These are phyloP conservation scores for Miscanthus sacchariflorus DNA, from an alignment of 202 grass and related monocot genomes.

Conservation along the genomic window DNA sequence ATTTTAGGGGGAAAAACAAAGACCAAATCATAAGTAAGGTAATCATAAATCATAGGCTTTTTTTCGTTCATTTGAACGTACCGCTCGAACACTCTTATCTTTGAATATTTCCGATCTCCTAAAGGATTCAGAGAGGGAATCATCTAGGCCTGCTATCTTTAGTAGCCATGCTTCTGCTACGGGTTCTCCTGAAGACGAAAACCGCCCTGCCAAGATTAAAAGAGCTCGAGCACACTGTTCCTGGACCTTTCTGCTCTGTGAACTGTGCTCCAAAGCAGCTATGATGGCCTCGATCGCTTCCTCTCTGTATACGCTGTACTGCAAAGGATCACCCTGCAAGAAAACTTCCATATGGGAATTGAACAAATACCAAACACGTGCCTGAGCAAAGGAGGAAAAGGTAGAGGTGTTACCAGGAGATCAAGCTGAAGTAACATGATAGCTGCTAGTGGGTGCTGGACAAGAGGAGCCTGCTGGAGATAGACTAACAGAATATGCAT, in stretches of 20 bases:
- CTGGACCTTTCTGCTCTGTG: slow-evolving; percentile 70
- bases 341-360: slow-evolving; percentile 51
- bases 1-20: not conserved
- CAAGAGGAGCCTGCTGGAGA: slow-evolving; percentile 84
- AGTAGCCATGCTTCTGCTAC: slow-evolving; percentile 85
- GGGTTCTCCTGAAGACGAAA: slow-evolving; percentile 77
- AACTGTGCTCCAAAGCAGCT: slow-evolving; percentile 70
- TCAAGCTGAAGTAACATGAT: slow-evolving; percentile 85
- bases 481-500: slow-evolving; percentile 96
- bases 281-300: slow-evolving; percentile 81
- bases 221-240: slow-evolving; percentile 84
- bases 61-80: slow-evolving; percentile 46
- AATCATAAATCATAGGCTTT: not conserved
- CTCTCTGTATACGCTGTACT: slow-evolving; percentile 89
- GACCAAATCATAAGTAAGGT: slow-evolving; percentile 12
- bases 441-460: slow-evolving; percentile 85
- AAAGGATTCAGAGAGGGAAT: slow-evolving; percentile 78
- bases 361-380: slow-evolving; percentile 39
- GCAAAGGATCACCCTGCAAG: slow-evolving; percentile 93
- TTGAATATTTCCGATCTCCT: slow-evolving; percentile 76
- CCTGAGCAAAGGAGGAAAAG: slow-evolving; percentile 31
- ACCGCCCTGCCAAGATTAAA: slow-evolving; percentile 80
- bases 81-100: slow-evolving; percentile 66
- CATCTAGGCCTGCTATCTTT: slow-evolving; percentile 86
- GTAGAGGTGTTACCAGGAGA: slow-evolving; percentile 76